phyloP scores from a whole-genome alignment of 768 basidiomycete genomes.

The Lentinula boryana region DNA sequence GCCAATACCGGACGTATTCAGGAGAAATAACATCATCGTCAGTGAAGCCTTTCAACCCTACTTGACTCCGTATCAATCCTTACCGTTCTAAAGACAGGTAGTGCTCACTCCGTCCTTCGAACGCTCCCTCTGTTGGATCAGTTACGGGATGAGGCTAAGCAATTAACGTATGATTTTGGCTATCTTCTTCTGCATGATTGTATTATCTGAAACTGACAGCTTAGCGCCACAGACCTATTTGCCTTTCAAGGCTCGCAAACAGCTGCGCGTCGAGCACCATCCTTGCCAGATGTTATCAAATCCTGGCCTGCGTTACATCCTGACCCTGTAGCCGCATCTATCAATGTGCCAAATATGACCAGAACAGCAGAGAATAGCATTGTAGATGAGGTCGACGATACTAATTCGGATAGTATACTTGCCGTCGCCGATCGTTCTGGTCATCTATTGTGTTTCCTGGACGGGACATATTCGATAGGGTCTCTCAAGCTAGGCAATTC shows the following conservation, averaged over 20 bases:
- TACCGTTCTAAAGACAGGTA: constrained; percentile 58
- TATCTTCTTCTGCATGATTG: constrained; percentile 11
- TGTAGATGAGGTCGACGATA: constrained; percentile 40
- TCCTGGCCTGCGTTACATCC: constrained; percentile 64
- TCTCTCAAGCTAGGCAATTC: constrained; percentile 30
- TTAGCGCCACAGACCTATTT: constrained; percentile 73
- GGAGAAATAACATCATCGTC: constrained; percentile 60
- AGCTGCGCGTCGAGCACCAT: constrained; percentile 33
- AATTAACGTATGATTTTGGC: constrained; percentile 48
- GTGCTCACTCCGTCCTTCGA: constrained; percentile 65
- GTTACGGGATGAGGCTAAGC: constrained; percentile 60
- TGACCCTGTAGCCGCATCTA: constrained; percentile 54
- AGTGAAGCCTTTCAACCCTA: constrained; percentile 13
- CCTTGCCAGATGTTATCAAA: constrained; percentile 53
- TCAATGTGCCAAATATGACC: constrained; percentile 36
- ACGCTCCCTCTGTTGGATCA: constrained; percentile 67
- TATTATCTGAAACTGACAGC: constrained; percentile 6
- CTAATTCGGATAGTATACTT: constrained; percentile 61
- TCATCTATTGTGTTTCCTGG: constrained; percentile 58
- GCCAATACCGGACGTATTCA: constrained; percentile 72
- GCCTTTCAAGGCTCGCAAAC: constrained; percentile 71
- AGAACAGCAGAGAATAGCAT: constrained; percentile 20
- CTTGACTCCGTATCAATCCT: constrained; percentile 4
- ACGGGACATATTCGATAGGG: constrained; percentile 73
- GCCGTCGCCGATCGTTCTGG: constrained; percentile 55